Conservation (phyloP, 2,329 filamentous ascomycete species). For the Rhexocercosporidium sp. region DNA sequence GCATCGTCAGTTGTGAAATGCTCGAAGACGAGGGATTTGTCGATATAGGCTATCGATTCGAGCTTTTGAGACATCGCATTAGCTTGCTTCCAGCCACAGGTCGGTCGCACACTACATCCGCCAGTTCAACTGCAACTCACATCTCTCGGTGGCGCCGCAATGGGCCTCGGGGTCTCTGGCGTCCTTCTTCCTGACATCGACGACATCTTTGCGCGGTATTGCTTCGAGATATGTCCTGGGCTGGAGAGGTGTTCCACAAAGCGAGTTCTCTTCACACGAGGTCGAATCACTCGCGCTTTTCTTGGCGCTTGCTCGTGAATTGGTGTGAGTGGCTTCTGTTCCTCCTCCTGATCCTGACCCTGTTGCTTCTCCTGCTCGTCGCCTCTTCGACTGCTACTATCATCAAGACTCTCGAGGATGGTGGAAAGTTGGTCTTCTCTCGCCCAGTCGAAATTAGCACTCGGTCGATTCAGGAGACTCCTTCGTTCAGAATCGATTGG, state of each 20-base stretch:
- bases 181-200: constrained; percentile 11
- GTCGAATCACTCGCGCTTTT: neutral
- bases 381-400: constrained; percentile 14
- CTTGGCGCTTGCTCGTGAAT: constrained; percentile 10
- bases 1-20: constrained; percentile 68
- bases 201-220: constrained; percentile 11
- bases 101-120: neutral
- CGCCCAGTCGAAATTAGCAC: constrained; percentile 27
- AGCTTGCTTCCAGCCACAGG: constrained; percentile 9
- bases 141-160: constrained; percentile 30
- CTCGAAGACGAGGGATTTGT: constrained; percentile 39
- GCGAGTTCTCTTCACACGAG: constrained; percentile 20
- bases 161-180: constrained; percentile 25
- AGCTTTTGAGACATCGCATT: constrained; percentile 32
- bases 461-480: constrained; percentile 4
- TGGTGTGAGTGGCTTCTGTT: neutral
- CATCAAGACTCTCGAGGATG: constrained; percentile 34
- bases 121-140: constrained; percentile 20
- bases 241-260: constrained; percentile 22
- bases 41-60: constrained; percentile 39
- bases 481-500: constrained; percentile 7
- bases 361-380: constrained; percentile 7
- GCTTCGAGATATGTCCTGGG: constrained; percentile 14
- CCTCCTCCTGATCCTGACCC: neutral
- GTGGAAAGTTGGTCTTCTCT: constrained; percentile 36